Evolutionary conservation across 2,329 filamentous ascomycete species (phyloP), one percentile per base, ranked within the genome.

Genomic region (Acarospora socialis): DNA sequence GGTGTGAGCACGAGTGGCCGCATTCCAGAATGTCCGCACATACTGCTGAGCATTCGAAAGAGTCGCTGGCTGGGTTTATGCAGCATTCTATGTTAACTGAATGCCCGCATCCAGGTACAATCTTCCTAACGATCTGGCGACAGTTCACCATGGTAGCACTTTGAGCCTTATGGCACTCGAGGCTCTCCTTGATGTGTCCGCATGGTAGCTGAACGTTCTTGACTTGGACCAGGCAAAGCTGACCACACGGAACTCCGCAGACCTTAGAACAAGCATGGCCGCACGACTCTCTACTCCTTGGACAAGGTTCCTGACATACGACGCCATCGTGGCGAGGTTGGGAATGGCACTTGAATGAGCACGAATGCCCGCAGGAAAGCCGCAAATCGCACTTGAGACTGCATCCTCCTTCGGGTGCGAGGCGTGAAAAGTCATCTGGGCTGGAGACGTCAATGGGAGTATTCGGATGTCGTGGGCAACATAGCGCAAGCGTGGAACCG

Each of bases 351-450:
- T 55, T 57, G 18, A 52, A 50, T 7, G 43, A 38, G 39, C 63
- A 67, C 3, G 49, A 35, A 45, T 67, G 62, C 0, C 62, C 63
- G 32, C 63, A 66, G 4, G 38, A 28, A 8, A 66, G 49, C 9
- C 54, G 50, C 17, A 53, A 47, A 4, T 38, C 56, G 38, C 75
- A 80, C 1, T 49, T 50, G 10, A 61, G 45, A 24, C 47, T 46
- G 41, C 74, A 80, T 1, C 76, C 76, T 23, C 73, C 73, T 46
- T 81, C 75, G 0, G 75, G 76, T 0, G 47, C 65, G 35, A 59
- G 50, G 37, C 46, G 60, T 0, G 55, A 37, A 41, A 81, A 80
- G 37, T 80, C 61, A 2, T 74, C 67, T 0, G 73, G 66, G 1
- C 53, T 40, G 0, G 60, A 61, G 2, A 72, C 68, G 1, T 45